Percentiles rank a stretch among this genome's conserved stretches.
phyloP scores from a whole-genome alignment of 2,329 filamentous ascomycete species.

The Cercospora beticola region DNA sequence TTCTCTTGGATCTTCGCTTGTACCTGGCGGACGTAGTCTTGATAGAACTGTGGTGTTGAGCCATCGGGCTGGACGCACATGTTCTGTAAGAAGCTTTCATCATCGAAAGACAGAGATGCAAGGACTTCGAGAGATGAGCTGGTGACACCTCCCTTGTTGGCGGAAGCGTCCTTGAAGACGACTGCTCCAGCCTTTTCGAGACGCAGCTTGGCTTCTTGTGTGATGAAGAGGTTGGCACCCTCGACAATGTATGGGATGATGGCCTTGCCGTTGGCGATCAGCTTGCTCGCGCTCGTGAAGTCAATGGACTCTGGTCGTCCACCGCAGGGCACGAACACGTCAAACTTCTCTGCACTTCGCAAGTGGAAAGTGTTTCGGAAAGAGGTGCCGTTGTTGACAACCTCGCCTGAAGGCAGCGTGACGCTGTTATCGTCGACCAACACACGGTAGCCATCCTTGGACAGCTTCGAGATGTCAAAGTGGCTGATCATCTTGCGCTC shows the following conservation, averaged over 20 bases:
- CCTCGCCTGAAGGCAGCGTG: conserved; percentile 81
- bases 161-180: conserved; percentile 95
- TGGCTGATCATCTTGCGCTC: conserved; percentile 84
- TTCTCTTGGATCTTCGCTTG: conserved; percentile 90
- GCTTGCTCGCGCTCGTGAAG: conserved; percentile 77
- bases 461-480: conserved; percentile 83
- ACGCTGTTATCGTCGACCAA: conserved; percentile 88
- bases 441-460: conserved; percentile 83
- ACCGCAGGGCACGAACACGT: conserved; percentile 93
- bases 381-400: conserved; percentile 83
- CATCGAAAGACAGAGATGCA: conserved; percentile 90
- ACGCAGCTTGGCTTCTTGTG: conserved; percentile 93
- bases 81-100: conserved; percentile 80
- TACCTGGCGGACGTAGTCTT: conserved; percentile 86
- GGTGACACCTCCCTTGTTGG: conserved; percentile 98
- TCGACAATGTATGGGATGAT: conserved; percentile 94
- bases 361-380: conserved; percentile 99
- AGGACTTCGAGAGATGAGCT: conserved; percentile 96
- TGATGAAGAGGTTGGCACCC: conserved; percentile 97
- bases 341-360: conserved; percentile 66
- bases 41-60: conserved; percentile 83
- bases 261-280: conserved; percentile 87
- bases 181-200: conserved; percentile 94
- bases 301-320: conserved; percentile 96
- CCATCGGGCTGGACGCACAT: conserved; percentile 86